Conservation (phyloP, 768 basidiomycete species). For the Lactifluus piperatus region DNA sequence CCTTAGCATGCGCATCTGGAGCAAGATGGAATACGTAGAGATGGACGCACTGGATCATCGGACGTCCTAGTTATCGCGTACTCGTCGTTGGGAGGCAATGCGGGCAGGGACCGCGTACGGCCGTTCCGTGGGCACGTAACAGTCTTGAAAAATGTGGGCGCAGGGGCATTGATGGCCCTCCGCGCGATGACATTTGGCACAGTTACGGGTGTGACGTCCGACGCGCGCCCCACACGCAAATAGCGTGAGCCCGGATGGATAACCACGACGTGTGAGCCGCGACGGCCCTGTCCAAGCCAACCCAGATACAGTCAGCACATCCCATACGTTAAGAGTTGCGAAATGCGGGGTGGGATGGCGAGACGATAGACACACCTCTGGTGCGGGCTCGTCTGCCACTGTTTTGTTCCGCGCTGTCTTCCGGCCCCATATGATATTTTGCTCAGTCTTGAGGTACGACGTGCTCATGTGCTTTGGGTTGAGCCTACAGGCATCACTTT, state of each 20-base stretch:
- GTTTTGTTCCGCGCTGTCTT: conserved; percentile 38
- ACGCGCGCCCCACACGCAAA: conserved; percentile 66
- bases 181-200: conserved; percentile 71
- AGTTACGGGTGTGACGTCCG: conserved; percentile 61
- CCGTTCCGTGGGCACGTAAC: conserved; percentile 48
- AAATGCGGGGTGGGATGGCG: not conserved
- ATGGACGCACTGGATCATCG: conserved; percentile 53
- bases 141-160: conserved; percentile 37
- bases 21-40: not conserved
- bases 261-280: conserved; percentile 70
- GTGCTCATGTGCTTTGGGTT: conserved; percentile 78
- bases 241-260: conserved; percentile 73
- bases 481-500: conserved; percentile 33
- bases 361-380: conserved; percentile 20
- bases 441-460: conserved; percentile 69
- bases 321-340: not conserved
- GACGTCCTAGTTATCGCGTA: conserved; percentile 38
- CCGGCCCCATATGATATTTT: conserved; percentile 64
- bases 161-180: conserved; percentile 41
- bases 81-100: conserved; percentile 35
- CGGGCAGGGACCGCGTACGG: conserved; percentile 22
- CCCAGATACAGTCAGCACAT: conserved; percentile 8
- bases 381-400: conserved; percentile 15
- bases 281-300: conserved; percentile 36
- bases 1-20: not conserved